Conservation (phyloP, 2,329 filamentous ascomycete genomes). For the Colletotrichum sansevieriae region DNA sequence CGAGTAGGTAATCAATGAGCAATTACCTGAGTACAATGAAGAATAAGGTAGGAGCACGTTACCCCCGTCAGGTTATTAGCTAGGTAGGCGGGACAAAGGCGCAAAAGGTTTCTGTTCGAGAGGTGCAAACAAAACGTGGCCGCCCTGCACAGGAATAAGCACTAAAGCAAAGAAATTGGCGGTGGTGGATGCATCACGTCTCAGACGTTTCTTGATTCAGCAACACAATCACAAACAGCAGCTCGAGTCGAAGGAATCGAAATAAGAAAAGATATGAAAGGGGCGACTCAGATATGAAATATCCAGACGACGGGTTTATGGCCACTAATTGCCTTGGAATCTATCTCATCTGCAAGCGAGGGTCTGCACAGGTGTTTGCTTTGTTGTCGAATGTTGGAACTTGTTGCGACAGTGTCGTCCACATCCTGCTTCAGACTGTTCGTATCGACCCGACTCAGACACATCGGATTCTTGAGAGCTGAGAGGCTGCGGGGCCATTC, state of each 20-base stretch:
- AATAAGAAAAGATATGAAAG: conserved; percentile 35
- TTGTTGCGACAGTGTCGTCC: neutral
- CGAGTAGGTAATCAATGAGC: neutral
- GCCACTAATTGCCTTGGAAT: neutral
- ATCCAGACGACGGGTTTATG: conserved; percentile 2
- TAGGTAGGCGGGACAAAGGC: neutral
- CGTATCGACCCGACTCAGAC: no score
- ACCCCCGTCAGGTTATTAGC: neutral
- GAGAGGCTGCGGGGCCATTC: conserved; percentile 16
- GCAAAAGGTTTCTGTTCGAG: conserved; percentile 15
- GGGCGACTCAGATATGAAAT: conserved; percentile 14
- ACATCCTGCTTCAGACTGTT: no score
- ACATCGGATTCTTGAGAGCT: neutral
- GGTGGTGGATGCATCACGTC: conserved; percentile 35
- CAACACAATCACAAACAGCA: conserved; percentile 7
- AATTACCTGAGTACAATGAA: neutral
- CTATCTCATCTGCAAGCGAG: neutral
- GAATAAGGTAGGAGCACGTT: conserved; percentile 5
- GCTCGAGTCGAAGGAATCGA: conserved; percentile 16
- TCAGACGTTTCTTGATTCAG: conserved; percentile 19
- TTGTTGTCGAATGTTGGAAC: neutral
- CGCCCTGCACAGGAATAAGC: conserved; percentile 27
- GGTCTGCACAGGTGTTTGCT: no score
- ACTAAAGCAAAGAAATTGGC: neutral
- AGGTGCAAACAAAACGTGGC: conserved; percentile 21